Conservation (phyloP, 768 basidiomycete genomes). For the Auricularia cornea region DNA sequence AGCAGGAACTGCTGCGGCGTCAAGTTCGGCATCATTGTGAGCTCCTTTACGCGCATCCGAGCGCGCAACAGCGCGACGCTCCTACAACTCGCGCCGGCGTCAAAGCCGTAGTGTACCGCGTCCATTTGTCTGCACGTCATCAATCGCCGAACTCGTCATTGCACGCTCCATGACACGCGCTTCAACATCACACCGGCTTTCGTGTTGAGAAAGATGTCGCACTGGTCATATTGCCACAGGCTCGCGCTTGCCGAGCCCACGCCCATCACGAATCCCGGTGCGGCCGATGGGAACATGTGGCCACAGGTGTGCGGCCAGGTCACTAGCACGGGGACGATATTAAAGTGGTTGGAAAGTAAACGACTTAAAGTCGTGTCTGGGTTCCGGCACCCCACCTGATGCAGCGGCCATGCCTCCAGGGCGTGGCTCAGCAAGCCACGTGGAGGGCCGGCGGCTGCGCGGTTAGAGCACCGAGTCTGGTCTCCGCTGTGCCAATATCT, state of each 20-base stretch:
- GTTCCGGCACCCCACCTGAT: too few relatives aligned
- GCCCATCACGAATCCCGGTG: constrained; percentile 94
- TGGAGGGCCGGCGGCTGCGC: too few relatives aligned
- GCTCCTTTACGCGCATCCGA: constrained; percentile 57
- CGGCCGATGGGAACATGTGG: constrained; percentile 87
- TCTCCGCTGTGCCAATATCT: too few relatives aligned
- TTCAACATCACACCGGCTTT: constrained; percentile 85
- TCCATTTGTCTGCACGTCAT: constrained; percentile 78
- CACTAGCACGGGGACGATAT: too few relatives aligned
- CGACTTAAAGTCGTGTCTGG: too few relatives aligned
- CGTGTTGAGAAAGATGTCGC: constrained; percentile 87
- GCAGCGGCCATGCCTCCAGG: too few relatives aligned
- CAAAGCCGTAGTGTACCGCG: constrained; percentile 65
- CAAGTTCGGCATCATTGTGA: constrained; percentile 90
- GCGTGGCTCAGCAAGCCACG: too few relatives aligned
- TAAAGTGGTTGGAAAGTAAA: too few relatives aligned
- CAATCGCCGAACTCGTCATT: constrained; percentile 98
- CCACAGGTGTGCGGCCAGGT: constrained; percentile 91
- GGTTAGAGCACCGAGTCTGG: too few relatives aligned
- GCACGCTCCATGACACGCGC: constrained; percentile 70
- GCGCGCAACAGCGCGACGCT: constrained; percentile 61
- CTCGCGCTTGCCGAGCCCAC: constrained; percentile 77
- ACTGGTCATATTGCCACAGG: constrained; percentile 68
- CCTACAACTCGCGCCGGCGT: constrained; percentile 77
- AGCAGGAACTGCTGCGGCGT: constrained; percentile 95